Evolutionary conservation across 139 green algal species (phyloP).

Genomic region (Coccomyxa sp.): DNA sequence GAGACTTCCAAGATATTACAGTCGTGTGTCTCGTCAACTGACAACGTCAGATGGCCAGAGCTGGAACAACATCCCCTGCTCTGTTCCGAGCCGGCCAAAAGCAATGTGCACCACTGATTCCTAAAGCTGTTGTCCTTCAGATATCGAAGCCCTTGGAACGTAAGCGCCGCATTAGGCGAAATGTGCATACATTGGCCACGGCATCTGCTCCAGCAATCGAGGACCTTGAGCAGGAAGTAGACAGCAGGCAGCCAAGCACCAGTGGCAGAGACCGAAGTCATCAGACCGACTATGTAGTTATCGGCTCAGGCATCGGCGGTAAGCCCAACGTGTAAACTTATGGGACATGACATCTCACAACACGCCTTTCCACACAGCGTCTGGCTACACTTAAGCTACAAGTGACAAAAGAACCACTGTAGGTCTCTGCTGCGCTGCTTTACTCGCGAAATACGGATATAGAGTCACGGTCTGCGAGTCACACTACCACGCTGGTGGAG

Average conservation of each 20-base stretch:
- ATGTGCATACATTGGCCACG: no score
- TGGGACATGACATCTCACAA: background rate
- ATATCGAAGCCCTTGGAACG: background rate
- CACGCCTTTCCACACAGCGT: background rate
- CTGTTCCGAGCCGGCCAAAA: background rate
- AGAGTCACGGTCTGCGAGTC: slow-evolving; percentile 72
- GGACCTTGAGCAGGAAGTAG: background rate
- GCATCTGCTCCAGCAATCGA: background rate
- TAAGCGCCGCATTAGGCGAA: no score
- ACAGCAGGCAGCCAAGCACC: background rate
- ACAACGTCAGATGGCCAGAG: no score
- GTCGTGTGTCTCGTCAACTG: no score
- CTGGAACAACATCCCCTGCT: background rate
- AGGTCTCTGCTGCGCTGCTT: slow-evolving; percentile 66
- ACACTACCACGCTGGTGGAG: slow-evolving; percentile 78
- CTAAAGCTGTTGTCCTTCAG: background rate
- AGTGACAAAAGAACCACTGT: background rate
- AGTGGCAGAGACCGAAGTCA: slow-evolving; percentile 15
- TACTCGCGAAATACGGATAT: slow-evolving; percentile 66
- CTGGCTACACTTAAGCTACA: background rate
- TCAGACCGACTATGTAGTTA: slow-evolving; percentile 61
- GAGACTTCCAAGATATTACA: no score
- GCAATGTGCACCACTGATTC: background rate
- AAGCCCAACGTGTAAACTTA: background rate
- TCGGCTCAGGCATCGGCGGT: slow-evolving; percentile 68